These are phyloP conservation scores for Talaromyces amestolkiae DNA, from an alignment of 2,329 filamentous ascomycete species.

Conservation along the genomic window DNA sequence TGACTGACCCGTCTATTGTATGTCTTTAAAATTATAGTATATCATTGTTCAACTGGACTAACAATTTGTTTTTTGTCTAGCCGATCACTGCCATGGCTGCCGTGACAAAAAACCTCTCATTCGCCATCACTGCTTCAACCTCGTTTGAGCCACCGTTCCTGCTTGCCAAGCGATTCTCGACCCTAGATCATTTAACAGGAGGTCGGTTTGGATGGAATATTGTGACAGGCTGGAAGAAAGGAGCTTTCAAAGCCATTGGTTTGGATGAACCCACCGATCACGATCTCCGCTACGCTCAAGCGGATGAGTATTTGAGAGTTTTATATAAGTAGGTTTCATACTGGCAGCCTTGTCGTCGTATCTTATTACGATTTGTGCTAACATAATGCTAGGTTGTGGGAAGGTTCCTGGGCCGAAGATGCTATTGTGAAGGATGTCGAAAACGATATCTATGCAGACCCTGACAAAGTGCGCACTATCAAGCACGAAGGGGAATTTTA, in stretches of 20 bases:
- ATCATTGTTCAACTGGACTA: background rate
- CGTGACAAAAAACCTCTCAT: constrained; percentile 62
- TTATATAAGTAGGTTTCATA: constrained; percentile 55
- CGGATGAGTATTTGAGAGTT: constrained; percentile 61
- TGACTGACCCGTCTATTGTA: constrained; percentile 64
- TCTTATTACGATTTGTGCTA: background rate
- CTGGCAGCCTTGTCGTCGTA: background rate
- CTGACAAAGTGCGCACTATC: constrained; percentile 59
- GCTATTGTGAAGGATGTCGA: constrained; percentile 55
- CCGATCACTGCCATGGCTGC: constrained; percentile 66
- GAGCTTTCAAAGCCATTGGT: constrained; percentile 62
- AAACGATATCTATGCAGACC: constrained; percentile 58
- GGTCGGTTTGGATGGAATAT: constrained; percentile 67
- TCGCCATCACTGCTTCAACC: constrained; percentile 63
- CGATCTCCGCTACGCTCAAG: constrained; percentile 60
- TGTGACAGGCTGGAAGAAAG: constrained; percentile 63
- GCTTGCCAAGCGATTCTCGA: constrained; percentile 61
- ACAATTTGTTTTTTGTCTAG: constrained; percentile 31
- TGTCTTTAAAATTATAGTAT: constrained; percentile 25
- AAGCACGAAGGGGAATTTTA: constrained; percentile 60
- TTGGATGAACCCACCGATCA: constrained; percentile 58
- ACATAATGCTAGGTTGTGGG: constrained; percentile 47
- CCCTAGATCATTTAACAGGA: constrained; percentile 60
- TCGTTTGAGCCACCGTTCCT: constrained; percentile 63
- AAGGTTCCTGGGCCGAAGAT: constrained; percentile 58